These are phyloP conservation scores for Lasiosphaeria miniovina DNA, from an alignment of 495 filamentous ascomycete genomes.

Conservation along the genomic window DNA sequence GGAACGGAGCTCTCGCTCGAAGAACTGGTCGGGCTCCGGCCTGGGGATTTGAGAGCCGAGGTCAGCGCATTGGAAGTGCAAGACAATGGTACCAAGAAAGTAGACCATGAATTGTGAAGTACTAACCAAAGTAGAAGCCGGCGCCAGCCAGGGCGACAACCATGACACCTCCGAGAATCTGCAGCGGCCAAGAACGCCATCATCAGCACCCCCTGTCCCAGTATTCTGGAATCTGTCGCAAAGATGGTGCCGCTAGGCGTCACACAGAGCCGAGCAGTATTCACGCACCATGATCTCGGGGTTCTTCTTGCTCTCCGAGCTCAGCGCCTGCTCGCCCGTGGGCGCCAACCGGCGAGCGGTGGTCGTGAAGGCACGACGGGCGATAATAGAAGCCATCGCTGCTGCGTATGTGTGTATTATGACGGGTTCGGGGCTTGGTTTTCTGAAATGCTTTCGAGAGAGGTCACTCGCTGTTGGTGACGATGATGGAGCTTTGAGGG, in stretches of 20 bases:
- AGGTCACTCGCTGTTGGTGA: slow-evolving; percentile 11
- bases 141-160: slow-evolving; percentile 79
- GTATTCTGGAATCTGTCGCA: not conserved
- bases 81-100: not conserved
- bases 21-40: slow-evolving; percentile 78
- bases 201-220: no score
- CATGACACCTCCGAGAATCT: slow-evolving; percentile 94
- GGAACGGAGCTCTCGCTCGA: slow-evolving; percentile 76
- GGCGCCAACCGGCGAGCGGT: slow-evolving; percentile 39
- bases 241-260: not conserved
- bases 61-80: not conserved
- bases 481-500: slow-evolving; percentile 3
- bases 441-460: slow-evolving; percentile 2
- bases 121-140: slow-evolving; percentile 77
- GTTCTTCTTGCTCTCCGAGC: slow-evolving; percentile 50
- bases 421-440: slow-evolving; percentile 5
- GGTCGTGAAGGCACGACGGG: slow-evolving; percentile 48
- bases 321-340: slow-evolving; percentile 40
- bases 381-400: slow-evolving; percentile 47
- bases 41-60: slow-evolving; percentile 43
- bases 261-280: slow-evolving; percentile 11
- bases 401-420: slow-evolving; percentile 2
- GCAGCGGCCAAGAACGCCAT: not conserved
- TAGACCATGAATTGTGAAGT: not conserved
- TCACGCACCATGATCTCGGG: slow-evolving; percentile 51